phyloP scores from a whole-genome alignment of 768 basidiomycete species.

The Gyrodon lividus region DNA sequence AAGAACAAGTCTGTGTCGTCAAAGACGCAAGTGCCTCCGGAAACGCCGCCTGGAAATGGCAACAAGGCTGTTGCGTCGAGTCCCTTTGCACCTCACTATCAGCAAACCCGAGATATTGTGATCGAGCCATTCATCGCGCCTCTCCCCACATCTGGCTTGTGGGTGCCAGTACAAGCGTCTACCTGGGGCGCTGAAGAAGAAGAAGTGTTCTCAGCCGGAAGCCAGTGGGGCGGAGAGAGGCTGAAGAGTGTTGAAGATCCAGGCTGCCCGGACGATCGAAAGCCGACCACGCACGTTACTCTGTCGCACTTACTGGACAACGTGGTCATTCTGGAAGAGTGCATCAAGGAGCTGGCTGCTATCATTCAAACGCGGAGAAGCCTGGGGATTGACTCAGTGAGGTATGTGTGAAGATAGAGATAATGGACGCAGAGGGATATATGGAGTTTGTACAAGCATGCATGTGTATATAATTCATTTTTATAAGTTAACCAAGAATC shows the following conservation, averaged over 20 bases:
- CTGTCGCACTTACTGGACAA: conserved; percentile 89
- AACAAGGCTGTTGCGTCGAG: conserved; percentile 55
- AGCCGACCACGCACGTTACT: conserved; percentile 50
- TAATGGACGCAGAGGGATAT: not conserved
- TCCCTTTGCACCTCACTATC: conserved; percentile 86
- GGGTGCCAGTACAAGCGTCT: conserved; percentile 55
- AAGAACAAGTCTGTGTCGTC: conserved; percentile 51
- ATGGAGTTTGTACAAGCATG: conserved; percentile 7
- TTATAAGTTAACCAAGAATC: conserved; percentile 4
- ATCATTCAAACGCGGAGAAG: conserved; percentile 81
- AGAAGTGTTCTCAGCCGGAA: conserved; percentile 61
- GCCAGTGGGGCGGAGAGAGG: conserved; percentile 40
- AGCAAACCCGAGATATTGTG: conserved; percentile 65
- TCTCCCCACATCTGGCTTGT: conserved; percentile 55
- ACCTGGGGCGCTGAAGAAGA: conserved; percentile 64
- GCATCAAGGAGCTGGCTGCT: conserved; percentile 88
- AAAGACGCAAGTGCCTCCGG: conserved; percentile 30
- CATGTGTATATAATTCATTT: not conserved
- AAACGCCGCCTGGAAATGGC: conserved; percentile 44
- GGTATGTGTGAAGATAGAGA: conserved; percentile 54
- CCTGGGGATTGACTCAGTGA: conserved; percentile 79
- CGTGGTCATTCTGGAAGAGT: conserved; percentile 91
- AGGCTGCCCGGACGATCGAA: conserved; percentile 25
- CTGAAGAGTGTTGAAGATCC: conserved; percentile 18
- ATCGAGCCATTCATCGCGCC: conserved; percentile 72